A percentile compares a stretch with the other conserved stretches of the same genome.
These are phyloP conservation scores for Austroboletus niveus DNA, from an alignment of 1,284 basidiomycete genomes.

Conservation along the genomic window DNA sequence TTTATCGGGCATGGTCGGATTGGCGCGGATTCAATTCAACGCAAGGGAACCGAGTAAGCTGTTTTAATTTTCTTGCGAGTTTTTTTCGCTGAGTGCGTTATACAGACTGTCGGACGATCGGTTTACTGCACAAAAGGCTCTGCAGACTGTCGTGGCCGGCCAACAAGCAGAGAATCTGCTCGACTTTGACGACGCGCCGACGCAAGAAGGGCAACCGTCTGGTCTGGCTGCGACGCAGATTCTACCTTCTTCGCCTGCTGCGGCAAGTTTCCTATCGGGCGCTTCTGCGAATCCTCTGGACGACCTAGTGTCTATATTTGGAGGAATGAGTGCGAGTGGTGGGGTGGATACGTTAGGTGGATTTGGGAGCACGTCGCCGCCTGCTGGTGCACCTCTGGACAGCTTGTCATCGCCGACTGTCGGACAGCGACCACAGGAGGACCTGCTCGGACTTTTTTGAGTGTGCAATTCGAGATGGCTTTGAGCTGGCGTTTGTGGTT, in stretches of 20 bases:
- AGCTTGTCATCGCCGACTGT: conserved; percentile 12
- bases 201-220: conserved; percentile 55
- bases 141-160: conserved; percentile 86
- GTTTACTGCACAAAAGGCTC: conserved; percentile 74
- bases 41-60: conserved; percentile 72
- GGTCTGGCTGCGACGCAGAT: conserved; percentile 75
- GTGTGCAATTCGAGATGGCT: not conserved
- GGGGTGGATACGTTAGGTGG: conserved; percentile 11
- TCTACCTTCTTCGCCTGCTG: conserved; percentile 68
- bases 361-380: conserved; percentile 12
- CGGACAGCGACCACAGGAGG: conserved; percentile 42
- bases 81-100: not conserved
- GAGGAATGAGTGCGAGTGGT: conserved; percentile 39
- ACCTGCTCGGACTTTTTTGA: conserved; percentile 49
- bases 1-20: conserved; percentile 85
- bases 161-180: conserved; percentile 94
- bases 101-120: conserved; percentile 58
- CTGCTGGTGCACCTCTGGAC: conserved; percentile 11
- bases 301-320: conserved; percentile 88
- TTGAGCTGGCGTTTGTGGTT: not conserved
- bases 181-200: conserved; percentile 81
- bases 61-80: conserved; percentile 11
- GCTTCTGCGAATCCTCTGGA: conserved; percentile 85
- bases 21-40: conserved; percentile 80
- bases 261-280: conserved; percentile 65